phyloP scores from a whole-genome alignment of 768 basidiomycete genomes.

The Roridomyces roridus region DNA sequence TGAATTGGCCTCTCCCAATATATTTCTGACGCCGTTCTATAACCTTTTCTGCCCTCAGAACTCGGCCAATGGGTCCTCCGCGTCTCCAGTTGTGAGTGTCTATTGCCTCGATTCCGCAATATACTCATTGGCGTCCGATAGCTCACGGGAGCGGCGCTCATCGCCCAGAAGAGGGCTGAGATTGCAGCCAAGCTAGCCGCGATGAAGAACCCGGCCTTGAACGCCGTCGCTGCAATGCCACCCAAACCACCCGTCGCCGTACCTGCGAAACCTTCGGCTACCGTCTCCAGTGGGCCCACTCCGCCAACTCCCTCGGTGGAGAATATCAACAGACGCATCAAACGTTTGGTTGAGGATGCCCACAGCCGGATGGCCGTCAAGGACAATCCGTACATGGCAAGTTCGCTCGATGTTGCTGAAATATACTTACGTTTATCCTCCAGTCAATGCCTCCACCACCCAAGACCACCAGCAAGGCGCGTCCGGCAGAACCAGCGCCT shows the following conservation, averaged over 20 bases:
- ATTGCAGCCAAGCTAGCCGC: conserved; percentile 86
- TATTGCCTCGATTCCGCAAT: not conserved
- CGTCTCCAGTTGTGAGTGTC: conserved; percentile 51
- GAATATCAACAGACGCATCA: conserved; percentile 49
- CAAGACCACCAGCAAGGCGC: conserved; percentile 52
- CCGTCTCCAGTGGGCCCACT: conserved; percentile 46
- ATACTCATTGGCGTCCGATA: conserved; percentile 28
- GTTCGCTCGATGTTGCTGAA: conserved; percentile 25
- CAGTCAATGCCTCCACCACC: conserved; percentile 61
- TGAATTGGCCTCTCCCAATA: conserved; percentile 66
- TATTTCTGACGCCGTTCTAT: conserved; percentile 69
- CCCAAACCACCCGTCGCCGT: conserved; percentile 37
- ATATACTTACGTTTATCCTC: not conserved
- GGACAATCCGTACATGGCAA: conserved; percentile 89
- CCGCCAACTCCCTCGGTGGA: conserved; percentile 60
- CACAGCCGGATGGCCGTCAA: conserved; percentile 77
- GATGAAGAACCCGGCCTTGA: conserved; percentile 54
- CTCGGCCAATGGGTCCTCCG: conserved; percentile 48
- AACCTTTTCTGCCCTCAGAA: conserved; percentile 67
- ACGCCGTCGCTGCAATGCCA: conserved; percentile 35
- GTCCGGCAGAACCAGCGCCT: conserved; percentile 64
- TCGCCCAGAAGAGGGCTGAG: conserved; percentile 84
- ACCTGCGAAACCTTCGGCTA: conserved; percentile 10
- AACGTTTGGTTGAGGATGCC: conserved; percentile 82
- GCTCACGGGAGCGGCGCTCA: conserved; percentile 66